Evolutionary conservation across 2,329 filamentous ascomycete genomes (phyloP), one percentile per base, ranked within the genome.

Genomic region (Monosporascus ibericus): DNA sequence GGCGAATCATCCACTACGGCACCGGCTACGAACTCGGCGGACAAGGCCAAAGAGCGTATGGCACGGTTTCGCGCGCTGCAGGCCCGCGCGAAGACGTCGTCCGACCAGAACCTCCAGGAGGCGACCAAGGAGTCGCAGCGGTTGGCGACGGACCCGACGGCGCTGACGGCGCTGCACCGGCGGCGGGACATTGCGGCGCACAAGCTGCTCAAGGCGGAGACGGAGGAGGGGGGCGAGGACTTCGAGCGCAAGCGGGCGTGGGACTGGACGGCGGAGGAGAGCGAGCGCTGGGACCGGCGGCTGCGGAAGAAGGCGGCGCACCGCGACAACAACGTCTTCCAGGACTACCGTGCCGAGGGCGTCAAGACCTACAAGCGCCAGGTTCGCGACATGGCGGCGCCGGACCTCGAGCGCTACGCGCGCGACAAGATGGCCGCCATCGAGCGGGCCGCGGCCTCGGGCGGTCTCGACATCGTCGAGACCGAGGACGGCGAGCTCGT

Each of bases 201-300:
- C 69, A 99, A 97, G 66, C 82, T 99, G 0, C 80, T 96, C 44
- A 96, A 96, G 75, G 90, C 91, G 4, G 91, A 96, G 63, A 86
- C 91, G 2, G 89, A 92, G 68, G 90, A 89, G 18, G 77, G 80
- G 0, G 91, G 91, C 36, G 90, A 89, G 51, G 94, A 97, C 70
- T 99, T 97, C 66, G 94, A 99, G 77, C 88, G 94, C 60, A 96
- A 97, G 73, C 86, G 94, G 40, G 94, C 94, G 1, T 99, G 94
- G 94, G 94, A 97, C 74, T 99, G 94, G 89, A 99, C 94, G 1
- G 77, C 92, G 6, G 94, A 99, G 58, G 94, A 99, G 73, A 88
- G 85, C 61, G 94, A 96, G 73, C 84, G 81, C 60, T 99, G 94
- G 94, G 94, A 99, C 70, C 87, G 86, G 73, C 86, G 92, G 34